A percentile compares a stretch with the other conserved stretches of the same genome.
These are phyloP conservation scores for Populus hybrid DNA, from an alignment of 441 rosid genomes.

Conservation along the genomic window DNA sequence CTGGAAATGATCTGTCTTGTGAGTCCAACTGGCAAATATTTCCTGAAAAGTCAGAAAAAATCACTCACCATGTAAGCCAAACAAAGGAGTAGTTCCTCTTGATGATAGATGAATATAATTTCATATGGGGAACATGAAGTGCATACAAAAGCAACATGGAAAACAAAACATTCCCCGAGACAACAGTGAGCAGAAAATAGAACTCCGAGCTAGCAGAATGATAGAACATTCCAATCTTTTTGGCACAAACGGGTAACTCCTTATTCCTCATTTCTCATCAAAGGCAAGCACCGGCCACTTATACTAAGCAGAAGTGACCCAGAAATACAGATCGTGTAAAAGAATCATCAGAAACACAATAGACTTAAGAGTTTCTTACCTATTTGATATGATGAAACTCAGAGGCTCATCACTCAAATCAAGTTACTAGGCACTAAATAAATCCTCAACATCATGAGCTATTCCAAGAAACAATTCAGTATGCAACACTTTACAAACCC, in stretches of 20 bases:
- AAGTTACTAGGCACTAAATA: too few species aligned
- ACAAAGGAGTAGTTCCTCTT: neutral
- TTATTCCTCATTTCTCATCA: neutral
- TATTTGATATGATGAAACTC: too few species aligned
- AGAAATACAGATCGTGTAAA: too few species aligned
- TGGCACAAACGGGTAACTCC: neutral
- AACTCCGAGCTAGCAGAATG: neutral
- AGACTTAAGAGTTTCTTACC: too few species aligned
- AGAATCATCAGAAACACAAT: too few species aligned
- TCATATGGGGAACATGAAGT: neutral
- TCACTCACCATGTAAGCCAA: constrained; percentile 5
- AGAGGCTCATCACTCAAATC: too few species aligned
- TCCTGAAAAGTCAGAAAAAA: constrained; percentile 44
- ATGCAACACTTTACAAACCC: too few species aligned
- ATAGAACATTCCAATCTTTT: neutral
- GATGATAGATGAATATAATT: neutral
- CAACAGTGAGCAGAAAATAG: neutral
- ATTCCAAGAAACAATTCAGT: too few species aligned
- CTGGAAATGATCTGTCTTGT: constrained; percentile 90
- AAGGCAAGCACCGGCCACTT: neutral
- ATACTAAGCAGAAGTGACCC: too few species aligned
- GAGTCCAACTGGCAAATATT: constrained; percentile 74
- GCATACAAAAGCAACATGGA: neutral
- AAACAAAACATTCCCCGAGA: neutral
- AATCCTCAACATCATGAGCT: too few species aligned